phyloP scores from a whole-genome alignment of 176 grass and related monocot species.

The Oryza nivara region DNA sequence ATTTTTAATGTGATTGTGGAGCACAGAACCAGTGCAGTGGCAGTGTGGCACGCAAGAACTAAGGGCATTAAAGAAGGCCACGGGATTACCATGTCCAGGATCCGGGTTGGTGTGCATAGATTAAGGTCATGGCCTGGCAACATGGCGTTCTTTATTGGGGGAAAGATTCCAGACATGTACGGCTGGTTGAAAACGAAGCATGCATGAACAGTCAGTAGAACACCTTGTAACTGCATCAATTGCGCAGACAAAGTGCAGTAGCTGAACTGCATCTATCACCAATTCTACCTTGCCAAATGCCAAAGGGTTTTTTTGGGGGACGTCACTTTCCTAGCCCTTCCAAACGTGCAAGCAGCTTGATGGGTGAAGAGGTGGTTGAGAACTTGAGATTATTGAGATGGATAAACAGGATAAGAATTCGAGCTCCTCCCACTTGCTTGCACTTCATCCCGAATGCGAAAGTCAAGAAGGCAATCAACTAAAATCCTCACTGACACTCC shows the following conservation, averaged over 20 bases:
- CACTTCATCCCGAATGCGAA: background rate
- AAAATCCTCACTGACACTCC: background rate
- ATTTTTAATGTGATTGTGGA: background rate
- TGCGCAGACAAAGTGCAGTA: constrained; percentile 4
- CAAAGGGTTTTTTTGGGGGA: background rate
- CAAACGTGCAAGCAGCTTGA: background rate
- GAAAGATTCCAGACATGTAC: constrained; percentile 36
- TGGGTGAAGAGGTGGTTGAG: background rate
- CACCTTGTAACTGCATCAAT: background rate
- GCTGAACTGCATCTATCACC: background rate
- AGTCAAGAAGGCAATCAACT: background rate
- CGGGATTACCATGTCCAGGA: constrained; percentile 31
- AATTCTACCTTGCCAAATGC: background rate
- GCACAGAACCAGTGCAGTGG: background rate
- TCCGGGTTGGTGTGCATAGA: constrained; percentile 17
- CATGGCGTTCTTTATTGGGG: constrained; percentile 32
- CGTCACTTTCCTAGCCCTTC: background rate
- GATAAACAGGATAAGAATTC: background rate
- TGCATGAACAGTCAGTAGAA: background rate
- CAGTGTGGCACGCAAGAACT: background rate
- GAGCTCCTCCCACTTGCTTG: background rate
- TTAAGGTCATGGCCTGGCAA: constrained; percentile 18
- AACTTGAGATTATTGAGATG: background rate
- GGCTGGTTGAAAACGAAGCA: constrained; percentile 1
- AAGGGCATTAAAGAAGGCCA: constrained; percentile 36